Base-by-base conservation (phyloP, 495 filamentous ascomycete genomes). In the Penicillium pulvis region DNA sequence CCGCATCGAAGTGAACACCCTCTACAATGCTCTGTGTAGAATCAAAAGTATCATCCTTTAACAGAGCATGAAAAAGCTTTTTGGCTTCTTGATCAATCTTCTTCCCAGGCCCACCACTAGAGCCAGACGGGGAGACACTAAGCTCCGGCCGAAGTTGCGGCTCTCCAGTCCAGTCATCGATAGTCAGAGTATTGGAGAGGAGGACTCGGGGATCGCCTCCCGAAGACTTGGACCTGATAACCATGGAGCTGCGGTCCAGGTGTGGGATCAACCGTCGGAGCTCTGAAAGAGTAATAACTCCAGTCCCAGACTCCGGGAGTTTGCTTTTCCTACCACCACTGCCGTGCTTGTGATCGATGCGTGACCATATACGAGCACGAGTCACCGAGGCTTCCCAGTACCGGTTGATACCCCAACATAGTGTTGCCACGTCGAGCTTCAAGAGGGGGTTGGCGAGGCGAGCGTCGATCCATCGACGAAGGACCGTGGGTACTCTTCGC, bases 101-200 rank as follows among this genome's bases (percentile, higher is more conserved):
- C 26, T 56, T 71, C 11, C 61, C 59, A 1, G 59, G 47, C 12
- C 50, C 59, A 23, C 44, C 58, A 28, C 59, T 53, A 10, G 46
- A 33, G 51, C 52, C 55, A 20, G 63, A 42, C 6, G 47, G 19
- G n/a, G 77, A 68, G 43, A 79, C 53, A 42, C 67, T 74, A 49
- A 77, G 64, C 26, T 69, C 67, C 1, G 75, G 68, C 45, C 58
- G 60, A 10, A 80, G 62, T 48, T 70, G 72, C 16, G 73, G 75
- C 56, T 71, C 74, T 46, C 76, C 70, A 42, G 73, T 75, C 77
- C 70, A 81, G 33, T 72, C 75, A 55, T 75, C 75, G 36, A 76
- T 61, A 28, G 36, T 55, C 52, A 75, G 61, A 11, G 59, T 60
- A 59, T 70, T 80, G 23, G 70, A 65, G 24, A 81, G 55, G 45